phyloP scores from a whole-genome alignment of 2,329 filamentous ascomycete species.

The Lecanicillium sp. region DNA sequence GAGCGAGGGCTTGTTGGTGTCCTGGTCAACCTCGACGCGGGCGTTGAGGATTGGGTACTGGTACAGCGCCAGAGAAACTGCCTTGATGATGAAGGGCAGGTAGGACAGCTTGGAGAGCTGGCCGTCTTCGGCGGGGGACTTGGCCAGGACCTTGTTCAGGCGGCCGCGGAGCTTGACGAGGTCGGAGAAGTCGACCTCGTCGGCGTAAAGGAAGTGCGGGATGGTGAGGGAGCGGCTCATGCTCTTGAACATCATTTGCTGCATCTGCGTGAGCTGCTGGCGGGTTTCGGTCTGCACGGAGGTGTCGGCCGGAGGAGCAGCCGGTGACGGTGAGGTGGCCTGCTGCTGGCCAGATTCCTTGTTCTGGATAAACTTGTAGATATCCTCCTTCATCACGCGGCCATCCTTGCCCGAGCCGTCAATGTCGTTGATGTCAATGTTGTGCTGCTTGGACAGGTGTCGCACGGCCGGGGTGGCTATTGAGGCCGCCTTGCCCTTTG shows the following conservation, averaged over 20 bases:
- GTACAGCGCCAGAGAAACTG: slow-evolving; percentile 75
- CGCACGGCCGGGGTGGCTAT: slow-evolving; percentile 90
- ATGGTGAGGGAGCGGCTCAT: slow-evolving; percentile 91
- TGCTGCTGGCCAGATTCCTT: slow-evolving; percentile 29
- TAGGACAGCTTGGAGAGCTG: slow-evolving; percentile 66
- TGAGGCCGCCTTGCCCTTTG: slow-evolving; percentile 56
- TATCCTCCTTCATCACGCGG: slow-evolving; percentile 85
- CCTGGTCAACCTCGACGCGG: slow-evolving; percentile 55
- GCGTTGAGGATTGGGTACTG: slow-evolving; percentile 84
- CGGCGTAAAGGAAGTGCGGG: slow-evolving; percentile 91
- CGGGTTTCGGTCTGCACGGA: slow-evolving; percentile 57
- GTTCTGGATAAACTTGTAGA: slow-evolving; percentile 59
- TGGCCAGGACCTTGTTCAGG: slow-evolving; percentile 57
- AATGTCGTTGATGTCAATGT: slow-evolving; percentile 70
- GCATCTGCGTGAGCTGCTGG: slow-evolving; percentile 65
- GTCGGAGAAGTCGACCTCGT: slow-evolving; percentile 74
- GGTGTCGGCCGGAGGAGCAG: slow-evolving; percentile 21
- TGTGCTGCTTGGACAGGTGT: slow-evolving; percentile 72
- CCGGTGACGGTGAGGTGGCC: slow-evolving; percentile 14
- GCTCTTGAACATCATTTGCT: slow-evolving; percentile 91
- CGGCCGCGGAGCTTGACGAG: slow-evolving; percentile 65
- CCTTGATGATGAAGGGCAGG: slow-evolving; percentile 93
- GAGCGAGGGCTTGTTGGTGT: slow-evolving; percentile 60
- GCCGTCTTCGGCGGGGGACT: slow-evolving; percentile 34
- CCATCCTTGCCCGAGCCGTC: slow-evolving; percentile 84